Base-by-base conservation (phyloP, 2,329 filamentous ascomycete genomes). In the Cladosporium sp. region DNA sequence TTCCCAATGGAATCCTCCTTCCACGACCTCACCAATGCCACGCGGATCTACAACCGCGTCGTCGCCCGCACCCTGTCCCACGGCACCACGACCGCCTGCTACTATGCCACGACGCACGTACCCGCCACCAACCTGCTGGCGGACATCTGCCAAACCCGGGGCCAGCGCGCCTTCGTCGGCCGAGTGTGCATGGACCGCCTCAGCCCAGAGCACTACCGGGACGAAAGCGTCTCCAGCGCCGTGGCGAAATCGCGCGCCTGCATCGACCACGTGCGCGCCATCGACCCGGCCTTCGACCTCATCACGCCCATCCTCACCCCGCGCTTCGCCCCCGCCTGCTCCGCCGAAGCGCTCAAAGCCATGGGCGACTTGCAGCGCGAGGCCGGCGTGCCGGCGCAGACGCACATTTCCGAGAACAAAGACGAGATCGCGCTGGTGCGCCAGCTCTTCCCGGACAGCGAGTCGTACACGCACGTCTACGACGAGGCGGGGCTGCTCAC, bases 171-270 rank as follows among this genome's bases (percentile, higher is more conserved):
- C 6, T 88, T 97, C 57, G 81, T 99, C 36, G 93, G 93, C 27
- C 80, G 93, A 36, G 88, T 95, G n/a, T 96, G 91, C 74, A 97
- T 99, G 93, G 89, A 97, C 67, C 78, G 79, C 24, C 67, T 86
- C 4, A 85, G 83, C 32, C 91, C 91, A 0, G 77, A 80, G 1
- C 88, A 85, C 72, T 97, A 97, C 72, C 79, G 83, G 18, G 93
- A 99, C 66, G 79, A 80, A 51, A 83, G 79, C 13, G 70, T 83
- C 0, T 79, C 79, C 2, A 72, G 76, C 19, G 78, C 83, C 0
- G 83, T 95, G 43, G 71, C 72, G 2, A 67, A 67, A 24, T 70
- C 69, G 7, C 60, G 63, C 58, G 70, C 65, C 4, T 70, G 64
- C 44, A 73, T 77, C 49, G 66, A 69, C 2, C 83, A 95, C 66